A percentile compares a stretch with the other conserved stretches of the same genome.
These are phyloP conservation scores for Penstemon davidsonii DNA, from an alignment of 257 asterid genomes.

Conservation along the genomic window DNA sequence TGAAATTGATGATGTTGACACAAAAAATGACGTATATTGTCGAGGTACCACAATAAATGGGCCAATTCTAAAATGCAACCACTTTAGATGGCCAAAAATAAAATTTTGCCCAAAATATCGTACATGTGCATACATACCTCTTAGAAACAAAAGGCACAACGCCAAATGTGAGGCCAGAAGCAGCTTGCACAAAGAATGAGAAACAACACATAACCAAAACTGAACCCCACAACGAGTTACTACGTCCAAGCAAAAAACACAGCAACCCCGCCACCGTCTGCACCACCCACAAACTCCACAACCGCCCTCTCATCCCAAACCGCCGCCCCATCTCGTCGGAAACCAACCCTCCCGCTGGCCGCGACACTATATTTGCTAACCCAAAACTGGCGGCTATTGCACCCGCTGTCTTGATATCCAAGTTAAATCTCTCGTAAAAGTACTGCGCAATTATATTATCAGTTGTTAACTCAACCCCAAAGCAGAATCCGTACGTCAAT, in stretches of 20 bases:
- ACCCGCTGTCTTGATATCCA: slow-evolving; percentile 49
- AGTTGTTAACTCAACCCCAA: slow-evolving; percentile 58
- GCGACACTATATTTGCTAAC: slow-evolving; percentile 48
- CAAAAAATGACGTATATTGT: too few species aligned
- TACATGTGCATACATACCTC: slow-evolving; percentile 34
- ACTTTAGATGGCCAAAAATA: too few species aligned
- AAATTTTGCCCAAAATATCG: too few species aligned
- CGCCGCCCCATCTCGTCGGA: slow-evolving; percentile 58
- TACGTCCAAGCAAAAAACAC: slow-evolving; percentile 44
- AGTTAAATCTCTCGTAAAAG: slow-evolving; percentile 48
- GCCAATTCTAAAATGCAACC: too few species aligned
- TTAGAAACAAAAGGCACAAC: slow-evolving; percentile 73
- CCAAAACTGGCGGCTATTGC: slow-evolving; percentile 64
- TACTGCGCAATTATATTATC: slow-evolving; percentile 61
- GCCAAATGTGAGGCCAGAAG: slow-evolving; percentile 63
- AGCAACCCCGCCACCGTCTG: slow-evolving; percentile 50
- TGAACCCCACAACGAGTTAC: slow-evolving; percentile 43
- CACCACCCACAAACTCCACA: slow-evolving; percentile 66
- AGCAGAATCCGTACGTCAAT: slow-evolving; percentile 44
- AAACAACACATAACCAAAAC: slow-evolving; percentile 49
- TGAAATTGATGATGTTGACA: too few species aligned
- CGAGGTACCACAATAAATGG: too few species aligned
- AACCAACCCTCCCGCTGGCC: slow-evolving; percentile 57
- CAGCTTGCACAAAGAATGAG: slow-evolving; percentile 60
- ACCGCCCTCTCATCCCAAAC: slow-evolving; percentile 63